Evolutionary conservation across 2,329 filamentous ascomycete species (phyloP).

Genomic region (Penicillium paneum): DNA sequence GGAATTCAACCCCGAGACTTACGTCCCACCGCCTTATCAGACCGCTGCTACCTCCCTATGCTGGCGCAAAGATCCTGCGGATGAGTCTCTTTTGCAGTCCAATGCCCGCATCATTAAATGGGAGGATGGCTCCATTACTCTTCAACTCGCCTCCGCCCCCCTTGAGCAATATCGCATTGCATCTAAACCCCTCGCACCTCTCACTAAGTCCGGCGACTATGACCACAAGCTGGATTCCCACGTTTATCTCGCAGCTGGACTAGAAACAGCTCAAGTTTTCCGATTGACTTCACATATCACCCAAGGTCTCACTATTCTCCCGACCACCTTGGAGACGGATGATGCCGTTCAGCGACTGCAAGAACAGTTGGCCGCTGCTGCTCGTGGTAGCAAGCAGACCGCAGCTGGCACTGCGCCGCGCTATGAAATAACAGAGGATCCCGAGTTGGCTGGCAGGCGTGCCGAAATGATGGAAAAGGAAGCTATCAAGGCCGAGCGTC

Average conservation of each 20-base stretch:
- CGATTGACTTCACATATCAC: constrained; percentile 63
- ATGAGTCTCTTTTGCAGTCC: constrained; percentile 57
- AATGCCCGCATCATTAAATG: constrained; percentile 64
- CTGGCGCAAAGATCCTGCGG: constrained; percentile 62
- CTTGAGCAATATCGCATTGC: constrained; percentile 59
- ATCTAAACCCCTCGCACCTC: constrained; percentile 57
- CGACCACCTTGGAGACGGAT: constrained; percentile 55
- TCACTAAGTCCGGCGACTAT: constrained; percentile 52
- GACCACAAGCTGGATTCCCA: constrained; percentile 58
- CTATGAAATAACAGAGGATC: constrained; percentile 59
- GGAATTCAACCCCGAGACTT: constrained; percentile 59
- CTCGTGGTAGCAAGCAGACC: constrained; percentile 51
- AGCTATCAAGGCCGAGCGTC: constrained; percentile 53
- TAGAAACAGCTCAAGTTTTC: constrained; percentile 56
- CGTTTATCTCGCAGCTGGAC: constrained; percentile 61
- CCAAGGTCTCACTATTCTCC: constrained; percentile 56
- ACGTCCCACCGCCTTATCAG: constrained; percentile 60
- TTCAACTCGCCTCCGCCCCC: constrained; percentile 63
- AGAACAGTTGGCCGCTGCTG: constrained; percentile 56
- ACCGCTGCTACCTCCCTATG: constrained; percentile 63
- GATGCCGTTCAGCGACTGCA: constrained; percentile 62
- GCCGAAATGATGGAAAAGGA: constrained; percentile 61
- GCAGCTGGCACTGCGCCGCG: constrained; percentile 54
- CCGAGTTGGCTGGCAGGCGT: constrained; percentile 57
- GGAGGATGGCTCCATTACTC: constrained; percentile 64